These are phyloP conservation scores for Heterobasidion occidentale DNA, from an alignment of 1,284 basidiomycete species.

Conservation along the genomic window DNA sequence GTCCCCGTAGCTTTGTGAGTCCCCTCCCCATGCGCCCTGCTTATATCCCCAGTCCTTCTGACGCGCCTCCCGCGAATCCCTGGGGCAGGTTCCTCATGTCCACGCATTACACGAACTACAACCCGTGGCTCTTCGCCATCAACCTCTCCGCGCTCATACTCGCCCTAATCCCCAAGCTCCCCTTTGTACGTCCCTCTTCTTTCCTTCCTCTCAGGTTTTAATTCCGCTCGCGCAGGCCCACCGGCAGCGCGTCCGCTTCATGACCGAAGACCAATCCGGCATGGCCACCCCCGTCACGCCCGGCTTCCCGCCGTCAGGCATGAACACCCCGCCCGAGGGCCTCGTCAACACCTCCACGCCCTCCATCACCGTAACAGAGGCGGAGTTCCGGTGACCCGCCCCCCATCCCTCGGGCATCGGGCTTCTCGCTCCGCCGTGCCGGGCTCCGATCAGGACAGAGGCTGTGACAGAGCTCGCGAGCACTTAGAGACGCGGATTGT, in stretches of 20 bases:
- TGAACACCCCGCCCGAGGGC: conserved; percentile 28
- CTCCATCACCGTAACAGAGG: conserved; percentile 25
- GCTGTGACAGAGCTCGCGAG: background rate
- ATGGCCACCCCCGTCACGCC: conserved; percentile 57
- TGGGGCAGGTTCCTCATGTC: conserved; percentile 82
- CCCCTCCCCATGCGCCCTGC: background rate
- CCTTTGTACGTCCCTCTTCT: conserved; percentile 47
- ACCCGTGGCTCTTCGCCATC: conserved; percentile 87
- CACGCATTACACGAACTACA: conserved; percentile 96
- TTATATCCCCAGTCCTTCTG: conserved; percentile 3
- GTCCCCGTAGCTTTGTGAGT: conserved; percentile 89
- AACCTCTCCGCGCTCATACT: conserved; percentile 84
- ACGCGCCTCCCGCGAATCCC: background rate
- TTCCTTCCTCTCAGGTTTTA: background rate
- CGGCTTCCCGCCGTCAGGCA: conserved; percentile 38
- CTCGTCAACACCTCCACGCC: conserved; percentile 2
- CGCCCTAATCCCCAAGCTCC: conserved; percentile 94
- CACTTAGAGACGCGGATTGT: background rate
- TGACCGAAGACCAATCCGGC: conserved; percentile 53
- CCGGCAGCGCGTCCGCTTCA: conserved; percentile 70
- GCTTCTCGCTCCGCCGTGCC: background rate
- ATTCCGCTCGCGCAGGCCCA: conserved; percentile 45
- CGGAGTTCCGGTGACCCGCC: conserved; percentile 21
- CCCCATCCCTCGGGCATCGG: background rate
- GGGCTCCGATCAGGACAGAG: background rate